phyloP scores from a whole-genome alignment of 768 basidiomycete species.

The Leccinum barrowsii region DNA sequence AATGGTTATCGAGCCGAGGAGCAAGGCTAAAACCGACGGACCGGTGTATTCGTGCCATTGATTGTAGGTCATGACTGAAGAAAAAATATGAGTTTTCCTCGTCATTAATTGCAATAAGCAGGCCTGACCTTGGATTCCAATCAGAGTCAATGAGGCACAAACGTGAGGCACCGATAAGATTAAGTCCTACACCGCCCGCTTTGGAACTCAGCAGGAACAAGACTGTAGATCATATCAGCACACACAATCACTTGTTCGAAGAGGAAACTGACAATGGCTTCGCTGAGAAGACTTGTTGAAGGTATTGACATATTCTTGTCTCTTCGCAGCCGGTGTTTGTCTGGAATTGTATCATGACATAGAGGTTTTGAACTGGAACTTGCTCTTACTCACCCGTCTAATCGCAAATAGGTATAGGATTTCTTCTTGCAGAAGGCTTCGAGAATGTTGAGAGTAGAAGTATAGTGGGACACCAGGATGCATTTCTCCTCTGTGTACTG shows the following conservation, averaged over 20 bases:
- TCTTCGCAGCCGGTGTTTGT: conserved; percentile 70
- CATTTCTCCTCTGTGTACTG: conserved; percentile 90
- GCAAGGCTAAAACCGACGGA: conserved; percentile 27
- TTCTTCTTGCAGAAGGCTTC: conserved; percentile 80
- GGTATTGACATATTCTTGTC: conserved; percentile 81
- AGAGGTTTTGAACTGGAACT: not conserved
- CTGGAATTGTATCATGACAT: conserved; percentile 34
- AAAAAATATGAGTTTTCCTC: not conserved
- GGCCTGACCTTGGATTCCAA: conserved; percentile 81
- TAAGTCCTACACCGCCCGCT: conserved; percentile 93
- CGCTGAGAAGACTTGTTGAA: conserved; percentile 81
- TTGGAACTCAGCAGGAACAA: conserved; percentile 92
- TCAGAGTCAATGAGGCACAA: conserved; percentile 86
- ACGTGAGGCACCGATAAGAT: conserved; percentile 87
- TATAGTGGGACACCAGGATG: conserved; percentile 95
- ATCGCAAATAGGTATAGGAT: conserved; percentile 73
- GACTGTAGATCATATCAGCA: conserved; percentile 44
- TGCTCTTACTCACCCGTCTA: conserved; percentile 66
- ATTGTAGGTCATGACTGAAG: conserved; percentile 82
- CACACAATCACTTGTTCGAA: not conserved
- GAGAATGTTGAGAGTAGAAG: conserved; percentile 87
- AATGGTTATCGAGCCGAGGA: conserved; percentile 5
- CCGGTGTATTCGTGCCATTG: conserved; percentile 97
- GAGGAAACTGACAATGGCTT: conserved; percentile 53
- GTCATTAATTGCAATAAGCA: too few relatives aligned